Conservation (phyloP, 2,329 filamentous ascomycete genomes). For the Phoma sp. region DNA sequence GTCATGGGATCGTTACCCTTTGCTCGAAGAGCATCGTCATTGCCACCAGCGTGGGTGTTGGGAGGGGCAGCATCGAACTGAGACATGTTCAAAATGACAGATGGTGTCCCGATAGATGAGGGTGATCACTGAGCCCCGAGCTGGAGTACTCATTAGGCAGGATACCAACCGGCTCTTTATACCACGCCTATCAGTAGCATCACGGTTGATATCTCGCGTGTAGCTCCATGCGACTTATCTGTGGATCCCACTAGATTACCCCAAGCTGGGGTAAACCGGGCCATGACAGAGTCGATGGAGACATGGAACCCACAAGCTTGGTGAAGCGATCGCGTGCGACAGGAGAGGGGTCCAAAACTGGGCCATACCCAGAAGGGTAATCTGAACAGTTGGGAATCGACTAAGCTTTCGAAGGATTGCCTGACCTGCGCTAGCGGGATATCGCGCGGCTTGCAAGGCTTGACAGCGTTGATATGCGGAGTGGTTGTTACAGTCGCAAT, state of each 20-base stretch:
- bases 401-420: slow-evolving; percentile 20
- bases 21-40: slow-evolving; percentile 37
- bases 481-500: slow-evolving; percentile 8
- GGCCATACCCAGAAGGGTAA: slow-evolving; percentile 20
- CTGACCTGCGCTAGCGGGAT: slow-evolving; percentile 18
- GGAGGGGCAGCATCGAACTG: slow-evolving; percentile 39
- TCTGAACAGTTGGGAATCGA: slow-evolving; percentile 26
- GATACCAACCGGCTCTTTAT: slow-evolving; percentile 23
- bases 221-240: slow-evolving; percentile 23
- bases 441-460: slow-evolving; percentile 17
- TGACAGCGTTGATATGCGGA: slow-evolving; percentile 8
- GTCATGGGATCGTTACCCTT: slow-evolving; percentile 37
- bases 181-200: slow-evolving; percentile 10
- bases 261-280: slow-evolving; percentile 30
- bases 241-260: slow-evolving; percentile 27
- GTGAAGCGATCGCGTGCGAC: slow-evolving; percentile 9
- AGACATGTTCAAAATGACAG: slow-evolving; percentile 27
- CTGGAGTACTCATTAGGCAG: slow-evolving; percentile 1
- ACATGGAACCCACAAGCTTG: slow-evolving; percentile 2
- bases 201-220: slow-evolving; percentile 3
- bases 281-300: slow-evolving; percentile 25
- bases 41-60: slow-evolving; percentile 41
- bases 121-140: slow-evolving; percentile 3
- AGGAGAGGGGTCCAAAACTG: not conserved
- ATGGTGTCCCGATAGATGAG: not conserved